phyloP scores from a whole-genome alignment of 2,329 filamentous ascomycete genomes.

The Calonectria naviculata region DNA sequence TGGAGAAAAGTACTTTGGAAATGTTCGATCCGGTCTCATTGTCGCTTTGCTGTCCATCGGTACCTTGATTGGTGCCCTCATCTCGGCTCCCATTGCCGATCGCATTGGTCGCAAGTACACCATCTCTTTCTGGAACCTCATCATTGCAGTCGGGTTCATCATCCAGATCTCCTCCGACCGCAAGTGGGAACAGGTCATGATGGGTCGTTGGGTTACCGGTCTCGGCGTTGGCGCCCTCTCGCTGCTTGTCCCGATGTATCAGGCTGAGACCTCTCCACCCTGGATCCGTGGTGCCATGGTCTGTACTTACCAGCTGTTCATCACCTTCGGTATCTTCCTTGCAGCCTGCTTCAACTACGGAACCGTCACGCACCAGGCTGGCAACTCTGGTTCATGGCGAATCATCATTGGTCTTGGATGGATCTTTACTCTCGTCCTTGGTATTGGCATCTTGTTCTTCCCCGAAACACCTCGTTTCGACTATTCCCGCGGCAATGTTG shows the following conservation, averaged over 20 bases:
- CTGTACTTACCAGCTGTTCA: slow-evolving; percentile 76
- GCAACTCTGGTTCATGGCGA: slow-evolving; percentile 67
- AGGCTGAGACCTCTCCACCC: slow-evolving; percentile 75
- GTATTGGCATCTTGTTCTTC: slow-evolving; percentile 60
- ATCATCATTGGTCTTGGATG: slow-evolving; percentile 67
- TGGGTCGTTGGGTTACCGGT: slow-evolving; percentile 73
- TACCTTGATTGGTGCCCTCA: slow-evolving; percentile 69
- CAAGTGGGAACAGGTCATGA: slow-evolving; percentile 73
- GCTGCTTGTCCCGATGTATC: slow-evolving; percentile 77
- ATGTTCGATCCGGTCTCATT: slow-evolving; percentile 68
- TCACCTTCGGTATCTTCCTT: slow-evolving; percentile 75
- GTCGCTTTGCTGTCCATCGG: slow-evolving; percentile 69
- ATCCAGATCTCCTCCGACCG: slow-evolving; percentile 68
- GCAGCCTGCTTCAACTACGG: slow-evolving; percentile 72
- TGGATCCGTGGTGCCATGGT: slow-evolving; percentile 75
- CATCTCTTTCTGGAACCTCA: slow-evolving; percentile 70
- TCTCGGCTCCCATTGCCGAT: slow-evolving; percentile 73
- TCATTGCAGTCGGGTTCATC: slow-evolving; percentile 74
- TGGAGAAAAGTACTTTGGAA: slow-evolving; percentile 58
- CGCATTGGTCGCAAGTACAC: slow-evolving; percentile 70
- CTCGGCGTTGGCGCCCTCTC: slow-evolving; percentile 75
- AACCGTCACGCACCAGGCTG: slow-evolving; percentile 58
- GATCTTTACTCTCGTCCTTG: slow-evolving; percentile 60
- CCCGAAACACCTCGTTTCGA: slow-evolving; percentile 64
- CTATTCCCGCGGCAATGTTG: slow-evolving; percentile 58